Percentiles rank a stretch among this genome's conserved stretches.
These are phyloP conservation scores for Auriculariales sp. DNA, from an alignment of 768 basidiomycete species.

Conservation along the genomic window DNA sequence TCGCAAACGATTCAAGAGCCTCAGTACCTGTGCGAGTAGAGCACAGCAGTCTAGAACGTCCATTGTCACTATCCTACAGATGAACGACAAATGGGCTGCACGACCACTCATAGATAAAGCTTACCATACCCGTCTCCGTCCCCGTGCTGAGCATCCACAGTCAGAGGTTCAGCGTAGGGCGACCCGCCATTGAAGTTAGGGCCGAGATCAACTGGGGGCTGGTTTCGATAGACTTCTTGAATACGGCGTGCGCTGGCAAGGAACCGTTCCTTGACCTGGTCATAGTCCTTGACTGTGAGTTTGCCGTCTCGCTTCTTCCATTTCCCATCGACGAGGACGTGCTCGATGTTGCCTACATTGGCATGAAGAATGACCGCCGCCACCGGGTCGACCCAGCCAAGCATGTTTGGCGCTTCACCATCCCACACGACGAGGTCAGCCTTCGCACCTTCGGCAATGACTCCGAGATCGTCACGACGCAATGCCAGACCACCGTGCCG, in stretches of 20 bases:
- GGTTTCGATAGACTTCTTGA: background rate
- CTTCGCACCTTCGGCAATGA: background rate
- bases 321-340: background rate
- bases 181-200: too few relatives aligned
- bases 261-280: background rate
- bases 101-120: too few relatives aligned
- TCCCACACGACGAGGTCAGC: background rate
- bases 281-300: background rate
- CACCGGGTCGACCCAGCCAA: background rate
- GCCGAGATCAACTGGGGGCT: too few relatives aligned
- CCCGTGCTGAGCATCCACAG: too few relatives aligned
- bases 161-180: too few relatives aligned
- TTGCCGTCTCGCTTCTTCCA: background rate
- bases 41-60: too few relatives aligned
- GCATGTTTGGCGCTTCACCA: background rate
- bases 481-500: background rate
- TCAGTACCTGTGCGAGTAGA: too few relatives aligned
- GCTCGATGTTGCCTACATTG: background rate
- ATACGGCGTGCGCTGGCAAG: background rate
- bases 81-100: too few relatives aligned
- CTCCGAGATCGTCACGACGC: background rate
- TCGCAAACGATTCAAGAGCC: too few relatives aligned
- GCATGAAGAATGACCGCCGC: background rate
- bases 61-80: too few relatives aligned
- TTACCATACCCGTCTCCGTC: too few relatives aligned